These are phyloP conservation scores for Phaeosphaeriaceae sp. DNA, from an alignment of 2,329 filamentous ascomycete species.

Conservation along the genomic window DNA sequence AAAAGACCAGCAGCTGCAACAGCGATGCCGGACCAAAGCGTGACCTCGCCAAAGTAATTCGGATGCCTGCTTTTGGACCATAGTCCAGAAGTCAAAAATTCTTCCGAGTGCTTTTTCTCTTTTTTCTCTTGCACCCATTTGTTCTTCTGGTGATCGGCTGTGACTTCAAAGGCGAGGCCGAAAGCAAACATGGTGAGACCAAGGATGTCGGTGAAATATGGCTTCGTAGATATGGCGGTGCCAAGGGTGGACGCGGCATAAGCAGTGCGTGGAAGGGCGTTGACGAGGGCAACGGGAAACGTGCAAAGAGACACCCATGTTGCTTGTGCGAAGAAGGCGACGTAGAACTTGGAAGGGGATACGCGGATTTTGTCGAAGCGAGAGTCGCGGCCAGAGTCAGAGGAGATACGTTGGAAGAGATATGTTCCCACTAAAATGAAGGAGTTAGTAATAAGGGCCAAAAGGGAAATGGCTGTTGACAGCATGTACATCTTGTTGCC, in stretches of 20 bases:
- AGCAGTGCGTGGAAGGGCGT: slow-evolving; percentile 63
- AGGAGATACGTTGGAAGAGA: slow-evolving; percentile 66
- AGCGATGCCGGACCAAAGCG: slow-evolving; percentile 72
- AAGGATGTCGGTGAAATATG: slow-evolving; percentile 59
- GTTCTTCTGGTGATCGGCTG: slow-evolving; percentile 69
- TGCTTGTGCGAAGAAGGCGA: slow-evolving; percentile 66
- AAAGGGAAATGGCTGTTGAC: not conserved
- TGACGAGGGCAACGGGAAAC: slow-evolving; percentile 68
- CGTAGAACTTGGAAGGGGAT: slow-evolving; percentile 60
- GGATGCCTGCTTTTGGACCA: slow-evolving; percentile 69
- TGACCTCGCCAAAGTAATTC: slow-evolving; percentile 76
- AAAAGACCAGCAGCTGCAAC: slow-evolving; percentile 65
- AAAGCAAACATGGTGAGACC: slow-evolving; percentile 65
- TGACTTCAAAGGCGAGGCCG: slow-evolving; percentile 66
- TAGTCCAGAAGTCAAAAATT: slow-evolving; percentile 68
- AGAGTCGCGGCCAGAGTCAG: slow-evolving; percentile 63
- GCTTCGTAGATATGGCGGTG: slow-evolving; percentile 46
- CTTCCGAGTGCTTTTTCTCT: slow-evolving; percentile 69
- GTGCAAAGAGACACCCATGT: slow-evolving; percentile 72
- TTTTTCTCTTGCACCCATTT: slow-evolving; percentile 67
- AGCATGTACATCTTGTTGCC: slow-evolving; percentile 63
- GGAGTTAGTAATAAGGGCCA: no score
- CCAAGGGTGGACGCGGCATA: slow-evolving; percentile 57
- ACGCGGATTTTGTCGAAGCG: slow-evolving; percentile 63
- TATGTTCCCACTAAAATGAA: slow-evolving; percentile 63